These are phyloP conservation scores for Neofusicoccum kwambonambiense DNA, from an alignment of 2,329 filamentous ascomycete genomes.

Conservation along the genomic window DNA sequence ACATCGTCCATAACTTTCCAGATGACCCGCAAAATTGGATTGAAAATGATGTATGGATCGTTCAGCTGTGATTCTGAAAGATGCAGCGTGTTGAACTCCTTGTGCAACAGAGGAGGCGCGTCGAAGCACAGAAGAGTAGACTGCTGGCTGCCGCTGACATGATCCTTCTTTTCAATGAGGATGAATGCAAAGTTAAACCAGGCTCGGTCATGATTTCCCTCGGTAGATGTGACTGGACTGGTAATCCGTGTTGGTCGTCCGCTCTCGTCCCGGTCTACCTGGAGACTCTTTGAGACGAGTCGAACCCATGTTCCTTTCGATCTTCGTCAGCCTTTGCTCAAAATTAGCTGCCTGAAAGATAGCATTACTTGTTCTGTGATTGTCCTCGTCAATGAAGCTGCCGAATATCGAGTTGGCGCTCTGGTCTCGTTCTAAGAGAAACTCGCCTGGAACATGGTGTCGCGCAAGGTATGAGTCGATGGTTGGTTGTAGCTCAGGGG, in stretches of 20 bases:
- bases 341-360: not conserved
- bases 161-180: not conserved
- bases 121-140: constrained; percentile 32
- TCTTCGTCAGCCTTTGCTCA: no score
- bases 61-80: not conserved
- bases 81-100: constrained; percentile 21
- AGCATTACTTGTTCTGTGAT: not conserved
- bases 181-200: constrained; percentile 5
- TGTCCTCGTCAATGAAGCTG: not conserved
- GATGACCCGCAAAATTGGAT: constrained; percentile 29
- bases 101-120: constrained; percentile 23
- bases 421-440: not conserved
- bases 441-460: not conserved
- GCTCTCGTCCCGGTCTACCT: not conserved
- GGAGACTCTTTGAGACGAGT: not conserved
- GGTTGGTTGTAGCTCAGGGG: not conserved
- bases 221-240: not conserved
- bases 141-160: not conserved
- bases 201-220: not conserved
- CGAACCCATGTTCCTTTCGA: not conserved
- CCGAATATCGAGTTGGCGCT: not conserved
- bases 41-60: not conserved
- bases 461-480: not conserved
- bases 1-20: constrained; percentile 30
- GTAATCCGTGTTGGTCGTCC: not conserved